A percentile compares a stretch with the other conserved stretches of the same genome.
Conservation (phyloP, 768 basidiomycete genomes). For the Coprinopsis cinerea region DNA sequence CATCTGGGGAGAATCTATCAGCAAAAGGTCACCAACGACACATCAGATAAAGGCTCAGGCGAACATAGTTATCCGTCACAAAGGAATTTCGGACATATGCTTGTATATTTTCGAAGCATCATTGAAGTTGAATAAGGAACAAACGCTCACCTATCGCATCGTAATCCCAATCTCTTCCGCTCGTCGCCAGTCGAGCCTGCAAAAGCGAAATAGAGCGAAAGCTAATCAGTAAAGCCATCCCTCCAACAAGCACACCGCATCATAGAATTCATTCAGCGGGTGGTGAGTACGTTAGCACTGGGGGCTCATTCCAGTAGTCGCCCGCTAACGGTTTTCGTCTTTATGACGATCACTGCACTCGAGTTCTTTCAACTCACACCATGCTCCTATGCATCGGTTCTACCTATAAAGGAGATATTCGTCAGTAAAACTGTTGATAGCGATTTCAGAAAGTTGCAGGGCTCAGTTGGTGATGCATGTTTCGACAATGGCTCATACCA, state of each 20-base stretch:
- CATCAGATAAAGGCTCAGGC: constrained; percentile 5
- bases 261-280: constrained; percentile 9
- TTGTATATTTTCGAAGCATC: constrained; percentile 11
- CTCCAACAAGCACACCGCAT: too few relatives aligned
- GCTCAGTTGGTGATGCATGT: constrained; percentile 15
- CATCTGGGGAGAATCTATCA: constrained; percentile 1
- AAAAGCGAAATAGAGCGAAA: too few relatives aligned
- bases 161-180: not conserved
- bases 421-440: not conserved
- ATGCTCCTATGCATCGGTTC: not conserved
- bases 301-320: constrained; percentile 9
- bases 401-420: not conserved
- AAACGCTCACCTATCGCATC: not conserved
- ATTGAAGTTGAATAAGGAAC: not conserved
- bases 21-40: not conserved
- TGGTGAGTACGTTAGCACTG: constrained; percentile 12
- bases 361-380: too few relatives aligned
- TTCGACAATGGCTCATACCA: constrained; percentile 10
- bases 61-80: constrained; percentile 8
- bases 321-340: constrained; percentile 14
- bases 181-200: too few relatives aligned
- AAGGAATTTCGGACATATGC: constrained; percentile 12
- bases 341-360: too few relatives aligned
- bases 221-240: too few relatives aligned
- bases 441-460: not conserved